Percentiles rank a stretch among this genome's conserved stretches.
Conservation (phyloP, 139 green algal genomes). For the Coelastrella sp. region DNA sequence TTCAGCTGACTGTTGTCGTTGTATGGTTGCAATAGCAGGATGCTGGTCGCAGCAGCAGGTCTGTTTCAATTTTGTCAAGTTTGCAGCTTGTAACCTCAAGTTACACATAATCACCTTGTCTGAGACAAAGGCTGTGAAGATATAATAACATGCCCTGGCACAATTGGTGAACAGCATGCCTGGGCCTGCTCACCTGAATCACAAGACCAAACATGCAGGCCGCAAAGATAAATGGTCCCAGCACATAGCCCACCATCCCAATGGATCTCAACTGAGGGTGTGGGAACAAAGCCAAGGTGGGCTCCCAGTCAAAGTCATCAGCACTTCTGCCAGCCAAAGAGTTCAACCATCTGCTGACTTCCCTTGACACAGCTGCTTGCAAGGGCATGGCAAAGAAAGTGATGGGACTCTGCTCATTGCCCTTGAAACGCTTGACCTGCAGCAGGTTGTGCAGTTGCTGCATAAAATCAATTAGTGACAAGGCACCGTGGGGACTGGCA, state of each 20-base stretch:
- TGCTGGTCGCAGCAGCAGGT: too few relatives aligned
- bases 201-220: slow-evolving; percentile 95
- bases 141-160: too few relatives aligned
- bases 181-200: slow-evolving; percentile 36
- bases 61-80: too few relatives aligned
- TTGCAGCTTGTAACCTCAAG: too few relatives aligned
- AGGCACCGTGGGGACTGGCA: too few relatives aligned
- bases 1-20: too few relatives aligned
- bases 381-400: slow-evolving; percentile 79
- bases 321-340: background rate
- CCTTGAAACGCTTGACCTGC: slow-evolving; percentile 74
- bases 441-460: too few relatives aligned
- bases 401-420: slow-evolving; percentile 70
- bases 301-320: slow-evolving; percentile 50
- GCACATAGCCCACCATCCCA: slow-evolving; percentile 75
- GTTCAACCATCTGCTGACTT: slow-evolving; percentile 70
- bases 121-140: too few relatives aligned
- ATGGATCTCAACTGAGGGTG: slow-evolving; percentile 78
- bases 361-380: slow-evolving; percentile 78
- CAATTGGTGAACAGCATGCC: too few relatives aligned
- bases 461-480: too few relatives aligned
- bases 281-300: slow-evolving; percentile 69
- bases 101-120: too few relatives aligned
- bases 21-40: too few relatives aligned
- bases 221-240: slow-evolving; percentile 93